A percentile compares a stretch with the other conserved stretches of the same genome.
Evolutionary conservation across 2,329 filamentous ascomycete genomes (phyloP).

Genomic region (Colletotrichum neosansevieriae): DNA sequence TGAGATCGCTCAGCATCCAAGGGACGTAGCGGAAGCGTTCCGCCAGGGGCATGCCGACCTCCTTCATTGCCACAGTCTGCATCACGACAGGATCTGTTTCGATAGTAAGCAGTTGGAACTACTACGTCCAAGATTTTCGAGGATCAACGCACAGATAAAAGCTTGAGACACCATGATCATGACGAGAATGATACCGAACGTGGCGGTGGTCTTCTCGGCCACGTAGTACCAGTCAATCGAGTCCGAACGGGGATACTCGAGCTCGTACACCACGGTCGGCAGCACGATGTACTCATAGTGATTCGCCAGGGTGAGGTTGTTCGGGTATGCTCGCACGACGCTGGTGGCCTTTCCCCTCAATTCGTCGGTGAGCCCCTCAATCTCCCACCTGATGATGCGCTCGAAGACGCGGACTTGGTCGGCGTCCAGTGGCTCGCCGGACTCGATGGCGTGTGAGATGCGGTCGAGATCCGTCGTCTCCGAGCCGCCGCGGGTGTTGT

Average conservation of each 20-base stretch:
- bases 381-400: conserved; percentile 74
- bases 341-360: conserved; percentile 71
- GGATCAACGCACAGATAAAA: conserved; percentile 69
- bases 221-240: conserved; percentile 81
- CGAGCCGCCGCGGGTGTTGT: conserved; percentile 44
- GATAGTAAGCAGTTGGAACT: neutral
- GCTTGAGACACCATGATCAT: conserved; percentile 85
- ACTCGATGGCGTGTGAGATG: conserved; percentile 72
- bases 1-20: conserved; percentile 79
- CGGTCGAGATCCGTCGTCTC: conserved; percentile 67
- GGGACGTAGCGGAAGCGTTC: conserved; percentile 77
- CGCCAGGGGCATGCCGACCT: conserved; percentile 69
- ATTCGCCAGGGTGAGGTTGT: conserved; percentile 74
- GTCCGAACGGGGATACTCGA: conserved; percentile 78
- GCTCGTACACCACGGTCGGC: conserved; percentile 83
- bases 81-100: conserved; percentile 74
- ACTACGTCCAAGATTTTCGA: conserved; percentile 20
- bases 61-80: conserved; percentile 74
- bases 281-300: conserved; percentile 80
- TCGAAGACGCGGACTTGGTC: conserved; percentile 74
- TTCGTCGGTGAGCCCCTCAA: conserved; percentile 73
- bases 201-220: conserved; percentile 76
- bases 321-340: conserved; percentile 69
- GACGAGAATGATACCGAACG: conserved; percentile 78
- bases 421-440: conserved; percentile 68